Conservation (phyloP, 805 yeast species). For the Kodamaea neixiangensis region DNA sequence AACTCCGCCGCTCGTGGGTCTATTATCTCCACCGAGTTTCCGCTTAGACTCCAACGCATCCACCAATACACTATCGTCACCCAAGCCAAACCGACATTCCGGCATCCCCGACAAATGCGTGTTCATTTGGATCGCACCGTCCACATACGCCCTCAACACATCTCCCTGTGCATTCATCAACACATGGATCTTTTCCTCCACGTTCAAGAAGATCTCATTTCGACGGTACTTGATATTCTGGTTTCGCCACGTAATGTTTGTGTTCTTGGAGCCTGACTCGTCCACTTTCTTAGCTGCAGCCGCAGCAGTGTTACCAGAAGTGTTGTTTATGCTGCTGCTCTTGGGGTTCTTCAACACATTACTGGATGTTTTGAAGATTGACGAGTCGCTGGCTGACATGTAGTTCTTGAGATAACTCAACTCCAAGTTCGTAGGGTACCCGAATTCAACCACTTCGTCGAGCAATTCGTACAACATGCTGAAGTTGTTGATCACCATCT, state of each 20-base stretch:
- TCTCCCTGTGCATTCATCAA: constrained; percentile 67
- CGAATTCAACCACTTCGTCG: constrained; percentile 76
- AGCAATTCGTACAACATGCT: constrained; percentile 70
- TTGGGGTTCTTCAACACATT: constrained; percentile 8
- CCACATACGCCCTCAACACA: constrained; percentile 67
- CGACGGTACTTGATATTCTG: constrained; percentile 73
- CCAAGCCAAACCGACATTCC: constrained; percentile 75
- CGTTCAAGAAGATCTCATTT: constrained; percentile 77
- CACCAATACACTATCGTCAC: constrained; percentile 46
- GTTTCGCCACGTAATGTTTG: constrained; percentile 64
- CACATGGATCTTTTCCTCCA: constrained; percentile 72
- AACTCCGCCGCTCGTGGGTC: constrained; percentile 42
- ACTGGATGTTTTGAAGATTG: constrained; percentile 18
- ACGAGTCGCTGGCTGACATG: constrained; percentile 19
- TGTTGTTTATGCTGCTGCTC: constrained; percentile 1
- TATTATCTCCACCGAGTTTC: constrained; percentile 11
- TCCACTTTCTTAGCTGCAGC: constrained; percentile 2
- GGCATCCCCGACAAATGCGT: constrained; percentile 83
- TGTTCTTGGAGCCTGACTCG: constrained; percentile 13
- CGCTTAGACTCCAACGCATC: constrained; percentile 8
- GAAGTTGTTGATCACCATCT: constrained; percentile 63
- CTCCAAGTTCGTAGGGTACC: constrained; percentile 73
- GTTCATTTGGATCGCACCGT: constrained; percentile 71
- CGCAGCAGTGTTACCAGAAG: constrained; percentile 6
- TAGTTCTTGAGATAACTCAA: constrained; percentile 24